phyloP scores from a whole-genome alignment of 768 basidiomycete genomes.

The Kwoniella dendrophila region DNA sequence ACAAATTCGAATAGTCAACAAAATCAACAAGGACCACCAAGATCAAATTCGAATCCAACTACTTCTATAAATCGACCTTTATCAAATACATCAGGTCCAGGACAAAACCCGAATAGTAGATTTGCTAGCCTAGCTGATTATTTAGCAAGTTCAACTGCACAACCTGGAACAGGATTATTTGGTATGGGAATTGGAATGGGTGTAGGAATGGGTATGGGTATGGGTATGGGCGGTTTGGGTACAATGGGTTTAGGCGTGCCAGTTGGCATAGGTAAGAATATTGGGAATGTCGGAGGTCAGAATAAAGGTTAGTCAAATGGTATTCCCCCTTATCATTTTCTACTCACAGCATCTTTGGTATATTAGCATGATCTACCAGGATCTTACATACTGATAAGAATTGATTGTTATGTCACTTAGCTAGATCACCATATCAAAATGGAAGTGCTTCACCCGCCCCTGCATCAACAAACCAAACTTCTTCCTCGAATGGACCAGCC shows the following conservation, averaged over 20 bases:
- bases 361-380: neutral
- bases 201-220: slow-evolving; percentile 17
- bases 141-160: slow-evolving; percentile 11
- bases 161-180: slow-evolving; percentile 17
- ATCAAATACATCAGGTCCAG: neutral
- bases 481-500: neutral
- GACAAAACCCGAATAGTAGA: neutral
- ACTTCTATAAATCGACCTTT: neutral
- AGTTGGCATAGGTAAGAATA: slow-evolving; percentile 2
- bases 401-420: neutral
- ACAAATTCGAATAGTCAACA: no score
- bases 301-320: slow-evolving; percentile 5
- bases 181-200: slow-evolving; percentile 24
- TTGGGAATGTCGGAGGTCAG: neutral
- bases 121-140: slow-evolving; percentile 35
- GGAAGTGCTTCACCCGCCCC: slow-evolving; percentile 2
- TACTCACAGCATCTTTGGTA: neutral
- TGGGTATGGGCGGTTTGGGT: slow-evolving; percentile 16
- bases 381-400: neutral
- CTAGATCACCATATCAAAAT: slow-evolving; percentile 13
- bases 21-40: neutral
- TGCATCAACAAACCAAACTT: neutral
- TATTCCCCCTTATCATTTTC: neutral
- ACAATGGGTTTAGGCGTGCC: slow-evolving; percentile 11
- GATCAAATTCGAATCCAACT: slow-evolving; percentile 8